phyloP scores from a whole-genome alignment of 805 yeast genomes.

The Groenewaldozyma salmanticensis region DNA sequence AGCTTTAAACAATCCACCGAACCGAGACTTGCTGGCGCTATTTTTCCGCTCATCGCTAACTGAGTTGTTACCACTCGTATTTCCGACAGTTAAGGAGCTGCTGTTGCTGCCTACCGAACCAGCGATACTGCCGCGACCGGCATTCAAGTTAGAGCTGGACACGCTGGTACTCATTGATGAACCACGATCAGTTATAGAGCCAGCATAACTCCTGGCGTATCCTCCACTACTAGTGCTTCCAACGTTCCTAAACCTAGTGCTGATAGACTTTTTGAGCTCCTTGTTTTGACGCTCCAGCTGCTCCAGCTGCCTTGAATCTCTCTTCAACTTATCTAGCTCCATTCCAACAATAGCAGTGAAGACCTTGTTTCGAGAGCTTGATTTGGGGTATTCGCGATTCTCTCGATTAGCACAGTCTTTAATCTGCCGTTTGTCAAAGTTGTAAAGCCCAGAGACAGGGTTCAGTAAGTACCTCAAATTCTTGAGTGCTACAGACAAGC shows the following conservation, averaged over 20 bases:
- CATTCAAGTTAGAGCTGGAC: neutral
- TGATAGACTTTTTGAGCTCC: conserved; percentile 7
- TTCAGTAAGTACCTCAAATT: conserved; percentile 24
- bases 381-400: conserved; percentile 29
- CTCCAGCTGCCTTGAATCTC: conserved; percentile 43
- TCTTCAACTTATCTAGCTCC: conserved; percentile 42
- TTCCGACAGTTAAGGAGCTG: too few relatives aligned
- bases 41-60: conserved; percentile 8
- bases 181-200: neutral
- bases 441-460: conserved; percentile 20
- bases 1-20: conserved; percentile 31
- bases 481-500: conserved; percentile 12
- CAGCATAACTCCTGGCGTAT: neutral
- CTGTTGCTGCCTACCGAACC: conserved; percentile 2
- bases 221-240: neutral
- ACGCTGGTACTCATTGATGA: neutral
- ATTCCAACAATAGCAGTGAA: conserved; percentile 38
- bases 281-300: conserved; percentile 18
- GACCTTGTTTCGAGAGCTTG: conserved; percentile 30
- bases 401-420: conserved; percentile 38
- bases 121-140: conserved; percentile 1
- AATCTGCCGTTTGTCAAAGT: conserved; percentile 22
- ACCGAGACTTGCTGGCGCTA: conserved; percentile 20
- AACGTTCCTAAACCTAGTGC: neutral
- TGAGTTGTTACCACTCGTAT: neutral